These are phyloP conservation scores for Cutaneotrichosporon dermatis DNA, from an alignment of 1,284 basidiomycete species.

Conservation along the genomic window DNA sequence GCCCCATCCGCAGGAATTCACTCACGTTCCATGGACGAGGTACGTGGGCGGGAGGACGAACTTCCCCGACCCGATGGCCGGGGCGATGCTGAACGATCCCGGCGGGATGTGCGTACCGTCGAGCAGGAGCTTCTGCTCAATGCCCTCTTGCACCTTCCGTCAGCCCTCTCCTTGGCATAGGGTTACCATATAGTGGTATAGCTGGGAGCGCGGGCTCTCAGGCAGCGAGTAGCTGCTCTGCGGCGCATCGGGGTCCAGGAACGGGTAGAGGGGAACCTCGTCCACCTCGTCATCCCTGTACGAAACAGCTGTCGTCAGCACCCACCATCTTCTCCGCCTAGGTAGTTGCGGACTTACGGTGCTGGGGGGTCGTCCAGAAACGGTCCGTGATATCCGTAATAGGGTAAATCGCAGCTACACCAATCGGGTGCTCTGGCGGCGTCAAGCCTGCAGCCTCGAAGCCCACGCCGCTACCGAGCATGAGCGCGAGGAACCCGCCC, in stretches of 20 bases:
- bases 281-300: slow-evolving; percentile 4
- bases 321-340: too few species aligned
- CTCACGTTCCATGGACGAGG: slow-evolving; percentile 15
- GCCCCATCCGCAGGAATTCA: background rate
- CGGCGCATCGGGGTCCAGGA: slow-evolving; percentile 8
- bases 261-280: background rate
- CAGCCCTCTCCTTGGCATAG: too few species aligned
- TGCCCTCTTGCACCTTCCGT: background rate
- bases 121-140: slow-evolving; percentile 4
- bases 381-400: slow-evolving; percentile 13
- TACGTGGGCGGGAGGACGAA: slow-evolving; percentile 7
- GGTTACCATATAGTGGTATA: slow-evolving; percentile 10
- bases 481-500: slow-evolving; percentile 17
- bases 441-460: slow-evolving; percentile 11
- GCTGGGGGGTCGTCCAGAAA: slow-evolving; percentile 16
- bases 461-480: slow-evolving; percentile 10
- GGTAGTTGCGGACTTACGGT: slow-evolving; percentile 1
- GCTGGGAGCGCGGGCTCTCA: background rate
- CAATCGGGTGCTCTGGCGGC: slow-evolving; percentile 6
- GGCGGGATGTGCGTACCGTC: background rate
- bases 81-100: slow-evolving; percentile 1
- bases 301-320: background rate
- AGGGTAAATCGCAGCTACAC: slow-evolving; percentile 11
- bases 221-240: background rate
- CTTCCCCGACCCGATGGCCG: slow-evolving; percentile 5